Evolutionary conservation across 2,329 filamentous ascomycete species (phyloP).

Genomic region (Ophiocordyceps sinensis): DNA sequence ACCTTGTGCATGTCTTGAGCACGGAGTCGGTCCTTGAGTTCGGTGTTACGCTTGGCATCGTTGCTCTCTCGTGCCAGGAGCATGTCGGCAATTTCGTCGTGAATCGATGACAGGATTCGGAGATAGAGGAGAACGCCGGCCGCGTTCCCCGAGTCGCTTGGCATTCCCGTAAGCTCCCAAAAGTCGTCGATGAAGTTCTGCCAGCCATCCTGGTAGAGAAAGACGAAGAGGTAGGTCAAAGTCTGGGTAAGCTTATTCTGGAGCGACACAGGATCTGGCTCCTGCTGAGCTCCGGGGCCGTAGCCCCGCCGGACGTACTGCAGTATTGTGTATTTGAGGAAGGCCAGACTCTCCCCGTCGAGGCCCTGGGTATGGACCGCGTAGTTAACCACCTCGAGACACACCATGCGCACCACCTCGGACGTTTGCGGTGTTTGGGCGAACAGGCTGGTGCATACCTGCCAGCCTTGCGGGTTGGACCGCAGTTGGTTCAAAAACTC

Average conservation of each 20-base stretch:
- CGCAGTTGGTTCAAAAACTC: conserved; percentile 69
- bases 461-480: conserved; percentile 74
- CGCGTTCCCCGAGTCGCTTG: conserved; percentile 53
- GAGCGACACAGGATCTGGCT: conserved; percentile 58
- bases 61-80: conserved; percentile 63
- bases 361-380: conserved; percentile 70
- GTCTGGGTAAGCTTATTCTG: conserved; percentile 98
- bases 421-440: conserved; percentile 59
- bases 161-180: conserved; percentile 53
- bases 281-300: conserved; percentile 39
- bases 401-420: conserved; percentile 78
- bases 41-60: conserved; percentile 73
- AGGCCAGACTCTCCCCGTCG: conserved; percentile 55
- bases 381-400: conserved; percentile 86
- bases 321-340: conserved; percentile 69
- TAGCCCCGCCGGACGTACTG: conserved; percentile 70
- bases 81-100: conserved; percentile 94
- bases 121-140: conserved; percentile 75
- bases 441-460: conserved; percentile 77
- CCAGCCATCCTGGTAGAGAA: conserved; percentile 77
- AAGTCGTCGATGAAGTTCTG: conserved; percentile 85
- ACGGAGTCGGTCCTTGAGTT: conserved; percentile 82
- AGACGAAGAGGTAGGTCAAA: conserved; percentile 82
- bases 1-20: conserved; percentile 80
- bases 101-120: conserved; percentile 74